phyloP scores from a whole-genome alignment of 2,329 filamentous ascomycete species.

The Didymella lethalis region DNA sequence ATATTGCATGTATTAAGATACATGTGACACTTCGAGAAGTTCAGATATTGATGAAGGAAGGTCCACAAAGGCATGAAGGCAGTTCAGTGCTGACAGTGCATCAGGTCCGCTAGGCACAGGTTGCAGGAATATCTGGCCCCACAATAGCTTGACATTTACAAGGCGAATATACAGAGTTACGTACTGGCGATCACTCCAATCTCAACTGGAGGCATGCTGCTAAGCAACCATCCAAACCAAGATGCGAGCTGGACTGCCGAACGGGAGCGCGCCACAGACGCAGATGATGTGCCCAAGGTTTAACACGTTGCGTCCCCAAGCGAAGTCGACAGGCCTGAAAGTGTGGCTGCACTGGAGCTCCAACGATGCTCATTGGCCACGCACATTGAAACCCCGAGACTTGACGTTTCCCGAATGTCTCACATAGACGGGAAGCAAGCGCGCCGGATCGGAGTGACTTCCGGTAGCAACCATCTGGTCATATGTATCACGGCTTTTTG shows the following conservation, averaged over 20 bases:
- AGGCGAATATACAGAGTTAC: neutral
- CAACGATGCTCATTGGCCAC: slow-evolving; percentile 14
- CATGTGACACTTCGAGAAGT: slow-evolving; percentile 11
- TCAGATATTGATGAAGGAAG: slow-evolving; percentile 5
- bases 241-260: neutral
- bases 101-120: slow-evolving; percentile 12
- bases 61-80: slow-evolving; percentile 1
- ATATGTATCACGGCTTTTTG: slow-evolving; percentile 8
- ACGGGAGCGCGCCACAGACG: neutral
- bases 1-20: slow-evolving; percentile 16
- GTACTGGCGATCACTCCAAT: neutral
- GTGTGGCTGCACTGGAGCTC: slow-evolving; percentile 5
- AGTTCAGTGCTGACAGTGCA: slow-evolving; percentile 12
- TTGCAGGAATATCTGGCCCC: neutral
- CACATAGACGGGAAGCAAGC: slow-evolving; percentile 16
- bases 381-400: neutral
- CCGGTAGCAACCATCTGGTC: slow-evolving; percentile 3
- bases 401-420: slow-evolving; percentile 18
- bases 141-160: neutral
- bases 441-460: slow-evolving; percentile 4
- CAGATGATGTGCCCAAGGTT: slow-evolving; percentile 19
- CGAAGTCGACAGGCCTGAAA: neutral
- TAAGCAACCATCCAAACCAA: neutral
- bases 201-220: neutral
- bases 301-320: slow-evolving; percentile 22